Conservation (phyloP, 208 protist genomes). For the Trichomonas tenax region DNA sequence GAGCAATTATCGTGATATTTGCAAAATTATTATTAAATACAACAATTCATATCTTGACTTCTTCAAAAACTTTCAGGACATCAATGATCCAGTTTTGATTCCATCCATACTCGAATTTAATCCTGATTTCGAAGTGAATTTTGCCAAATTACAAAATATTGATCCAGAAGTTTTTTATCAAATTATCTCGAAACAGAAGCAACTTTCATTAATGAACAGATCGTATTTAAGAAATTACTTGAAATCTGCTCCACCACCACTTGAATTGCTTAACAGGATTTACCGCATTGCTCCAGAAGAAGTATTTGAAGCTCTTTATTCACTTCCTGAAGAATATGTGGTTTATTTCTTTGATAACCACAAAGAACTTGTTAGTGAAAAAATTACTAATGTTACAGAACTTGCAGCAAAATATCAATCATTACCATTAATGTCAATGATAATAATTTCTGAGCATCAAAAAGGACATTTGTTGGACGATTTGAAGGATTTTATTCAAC, state of each 20-base stretch:
- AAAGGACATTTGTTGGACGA: background rate
- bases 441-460: background rate
- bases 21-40: background rate
- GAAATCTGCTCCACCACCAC: background rate
- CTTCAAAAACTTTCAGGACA: background rate
- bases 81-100: background rate
- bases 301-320: background rate
- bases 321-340: background rate
- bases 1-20: background rate
- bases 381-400: background rate
- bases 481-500: background rate
- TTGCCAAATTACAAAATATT: background rate
- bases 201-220: background rate
- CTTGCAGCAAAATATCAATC: background rate
- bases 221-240: background rate
- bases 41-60: background rate
- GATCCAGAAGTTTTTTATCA: background rate
- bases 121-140: background rate
- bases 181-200: background rate
- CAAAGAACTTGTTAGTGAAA: background rate
- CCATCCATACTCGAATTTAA: no score
- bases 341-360: background rate
- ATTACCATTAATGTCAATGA: background rate
- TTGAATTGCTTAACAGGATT: background rate
- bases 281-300: background rate